Base-by-base conservation (phyloP, 1,139 yeast genomes). In the Magnusiomyces ingens region DNA sequence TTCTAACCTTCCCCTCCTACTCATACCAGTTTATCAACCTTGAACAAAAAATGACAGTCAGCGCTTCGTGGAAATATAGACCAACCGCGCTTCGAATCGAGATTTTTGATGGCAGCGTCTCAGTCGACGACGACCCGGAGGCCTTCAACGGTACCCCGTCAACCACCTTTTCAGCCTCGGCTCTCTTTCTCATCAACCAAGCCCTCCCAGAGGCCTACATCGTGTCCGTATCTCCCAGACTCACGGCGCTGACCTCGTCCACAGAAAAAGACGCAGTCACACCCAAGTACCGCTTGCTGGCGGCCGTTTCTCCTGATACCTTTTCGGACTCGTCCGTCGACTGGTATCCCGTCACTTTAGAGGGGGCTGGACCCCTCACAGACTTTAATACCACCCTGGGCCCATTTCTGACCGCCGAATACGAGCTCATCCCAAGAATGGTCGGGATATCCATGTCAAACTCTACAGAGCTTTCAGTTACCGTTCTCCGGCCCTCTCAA, bases 101-200 rank as follows among this genome's bases (percentile, higher is more conserved):
- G 18, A 48, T 48, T 12, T 46, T 45, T 13, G 26, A 38, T 10
- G 18, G 29, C 17, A 44, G 18, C 5, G 38, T n/a, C 19, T n/a
- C 18, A 13, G 18, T 38, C 8, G 38, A 48, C 15, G 19, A 17
- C 12, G 43, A 35, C 17, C 48, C 43, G 17, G 52, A 48, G 3
- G 48, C 36, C 32, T n/a, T 15, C 19, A 11, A 41, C 18, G 44
- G 19, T 11, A 15, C 44, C 4, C 15, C 22, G 6, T 18, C 44
- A 5, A 11, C 44, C 22, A 54, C 54, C 2, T 49, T 49, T 40
- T 51, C 54, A n/a, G 52, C 52, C 12, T 54, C 57, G 1, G 57
- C 51, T n/a, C 29, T 51, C 37, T 38, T 54, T 15, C 21, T 54
- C 15, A 36, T 29, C 3, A 41, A 50, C 13, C 26, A 21, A 21